Evolutionary conservation across 2,329 filamentous ascomycete species (phyloP).

Genomic region (Trichoderma atrobrunneum): DNA sequence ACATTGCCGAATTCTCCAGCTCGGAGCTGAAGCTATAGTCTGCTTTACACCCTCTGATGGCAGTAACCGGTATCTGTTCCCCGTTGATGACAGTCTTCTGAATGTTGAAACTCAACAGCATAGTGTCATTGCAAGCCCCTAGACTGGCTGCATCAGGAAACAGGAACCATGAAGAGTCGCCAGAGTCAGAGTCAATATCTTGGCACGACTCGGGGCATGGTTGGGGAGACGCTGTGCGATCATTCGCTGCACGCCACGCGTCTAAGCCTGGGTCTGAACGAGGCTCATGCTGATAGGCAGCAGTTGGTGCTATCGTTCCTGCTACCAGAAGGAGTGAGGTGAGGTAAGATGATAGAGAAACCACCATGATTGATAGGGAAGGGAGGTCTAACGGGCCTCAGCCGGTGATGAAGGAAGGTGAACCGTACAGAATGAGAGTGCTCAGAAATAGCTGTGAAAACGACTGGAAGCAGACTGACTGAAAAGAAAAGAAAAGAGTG

Average conservation of each 20-base stretch:
- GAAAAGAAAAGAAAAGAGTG: neutral
- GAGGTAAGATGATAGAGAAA: neutral
- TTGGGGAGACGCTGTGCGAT: neutral
- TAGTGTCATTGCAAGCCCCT: constrained; percentile 8
- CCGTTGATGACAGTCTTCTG: neutral
- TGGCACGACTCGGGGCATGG: constrained; percentile 10
- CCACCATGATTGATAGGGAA: neutral
- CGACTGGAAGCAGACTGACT: neutral
- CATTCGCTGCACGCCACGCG: neutral
- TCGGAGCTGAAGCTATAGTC: neutral
- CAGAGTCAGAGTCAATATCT: neutral
- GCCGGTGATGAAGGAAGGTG: neutral
- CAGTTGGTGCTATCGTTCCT: neutral
- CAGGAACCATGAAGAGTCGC: neutral
- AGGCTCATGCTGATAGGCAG: neutral
- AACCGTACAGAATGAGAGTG: neutral
- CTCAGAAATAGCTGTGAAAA: neutral
- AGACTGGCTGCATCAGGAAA: constrained; percentile 9
- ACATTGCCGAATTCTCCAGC: neutral
- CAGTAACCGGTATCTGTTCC: neutral
- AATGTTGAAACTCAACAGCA: neutral
- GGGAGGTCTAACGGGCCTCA: neutral
- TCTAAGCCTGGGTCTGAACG: neutral
- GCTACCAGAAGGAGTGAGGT: neutral
- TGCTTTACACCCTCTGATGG: constrained; percentile 1